Percentiles rank a stretch among this genome's conserved stretches.
Conservation (phyloP, 306 rosid genomes). For the Citrullus mucosospermus region DNA sequence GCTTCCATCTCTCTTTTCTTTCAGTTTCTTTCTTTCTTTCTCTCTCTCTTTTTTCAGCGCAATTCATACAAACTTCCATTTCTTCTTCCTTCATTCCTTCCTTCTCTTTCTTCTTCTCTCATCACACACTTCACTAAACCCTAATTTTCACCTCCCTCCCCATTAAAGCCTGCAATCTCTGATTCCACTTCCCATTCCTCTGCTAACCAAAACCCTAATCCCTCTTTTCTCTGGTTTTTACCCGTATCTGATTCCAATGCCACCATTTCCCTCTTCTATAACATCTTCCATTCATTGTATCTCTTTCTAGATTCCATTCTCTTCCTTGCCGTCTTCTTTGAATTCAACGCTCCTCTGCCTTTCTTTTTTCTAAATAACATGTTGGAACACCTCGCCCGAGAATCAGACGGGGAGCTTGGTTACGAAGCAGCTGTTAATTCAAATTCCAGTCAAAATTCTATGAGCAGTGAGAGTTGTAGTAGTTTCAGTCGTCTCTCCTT, state of each 20-base stretch:
- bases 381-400: conserved; percentile 46
- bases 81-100: not conserved
- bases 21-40: not conserved
- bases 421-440: conserved; percentile 41
- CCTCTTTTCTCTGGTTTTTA: too few species aligned
- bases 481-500: conserved; percentile 91
- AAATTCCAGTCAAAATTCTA: conserved; percentile 52
- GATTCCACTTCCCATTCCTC: not conserved
- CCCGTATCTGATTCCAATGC: not conserved
- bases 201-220: not conserved
- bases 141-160: conserved; percentile 20
- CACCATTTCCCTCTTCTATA: not conserved
- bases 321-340: not conserved
- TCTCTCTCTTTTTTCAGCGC: not conserved
- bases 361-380: conserved; percentile 13
- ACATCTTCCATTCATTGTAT: not conserved
- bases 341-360: too few species aligned
- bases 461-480: conserved; percentile 88
- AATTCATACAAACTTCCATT: not conserved
- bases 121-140: conserved; percentile 17
- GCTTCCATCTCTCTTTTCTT: conserved; percentile 1
- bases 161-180: conserved; percentile 4
- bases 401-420: conserved; percentile 42
- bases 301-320: not conserved
- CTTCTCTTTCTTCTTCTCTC: conserved; percentile 4